Evolutionary conservation across 805 yeast species (phyloP), one percentile per base, ranked within the genome.

Genomic region (Candida piceae): DNA sequence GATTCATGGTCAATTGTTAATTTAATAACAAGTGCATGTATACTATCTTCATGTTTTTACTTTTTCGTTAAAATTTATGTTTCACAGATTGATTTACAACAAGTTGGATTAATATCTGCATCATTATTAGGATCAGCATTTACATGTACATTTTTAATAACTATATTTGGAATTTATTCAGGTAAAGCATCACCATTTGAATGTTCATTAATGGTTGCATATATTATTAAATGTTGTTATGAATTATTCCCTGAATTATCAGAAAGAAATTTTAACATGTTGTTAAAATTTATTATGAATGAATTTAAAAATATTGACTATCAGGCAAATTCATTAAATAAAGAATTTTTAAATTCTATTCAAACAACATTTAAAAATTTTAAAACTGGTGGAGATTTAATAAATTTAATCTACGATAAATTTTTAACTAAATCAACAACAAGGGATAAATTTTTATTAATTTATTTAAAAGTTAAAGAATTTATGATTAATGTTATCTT

Each of bases 121-220:
- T 81, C 96, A 0, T 64, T 93, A 39, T 69, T 93, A 40, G 97
- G 97, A 12, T 84, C 89, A 2, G 78, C 85, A 5, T 69, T 93
- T 42, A 85, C 97, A 0, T 62, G 80, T 34, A 81, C 93, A 2
- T 64, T 77, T 2, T 76, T 85, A 15, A 58, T 93, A 25, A 87
- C 95, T 1, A 58, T 85, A 3, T 87, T 74, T 59, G 98, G 97
- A 2, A 86, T 93, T 23, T 72, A 84, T 16, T 77, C 90, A 2
- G 81, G 82, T 6, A 76, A 74, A 42, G 97, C 97, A 4, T 80
- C 90, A n/a, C 80, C 90, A n/a, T 72, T 89, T 35, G 98, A 93
- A 61, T 75, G 88, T 22, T 83, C 95, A 10, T 63, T 90, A 40
- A 70, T 93, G 51, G 80, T 88, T 55, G 90, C 94, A 7, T 93